phyloP scores from a whole-genome alignment of 2,329 filamentous ascomycete species.

The Ophiostoma australiae region DNA sequence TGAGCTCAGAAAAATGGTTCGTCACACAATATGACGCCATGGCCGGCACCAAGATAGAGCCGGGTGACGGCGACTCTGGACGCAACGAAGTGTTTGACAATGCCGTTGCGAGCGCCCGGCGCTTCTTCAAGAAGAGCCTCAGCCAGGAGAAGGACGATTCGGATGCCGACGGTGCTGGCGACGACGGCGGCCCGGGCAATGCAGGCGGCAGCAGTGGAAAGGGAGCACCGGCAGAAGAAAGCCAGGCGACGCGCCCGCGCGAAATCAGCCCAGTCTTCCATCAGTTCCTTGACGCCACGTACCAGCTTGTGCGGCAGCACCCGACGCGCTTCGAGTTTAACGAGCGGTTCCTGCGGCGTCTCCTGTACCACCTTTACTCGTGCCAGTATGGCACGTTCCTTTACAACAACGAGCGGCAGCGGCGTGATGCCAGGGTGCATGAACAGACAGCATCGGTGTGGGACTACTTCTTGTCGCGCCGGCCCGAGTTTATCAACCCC shows the following conservation, averaged over 20 bases:
- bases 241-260: constrained; percentile 71
- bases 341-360: constrained; percentile 80
- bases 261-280: constrained; percentile 96
- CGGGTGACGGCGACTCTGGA: constrained; percentile 54
- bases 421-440: constrained; percentile 61
- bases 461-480: constrained; percentile 86
- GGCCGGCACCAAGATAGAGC: constrained; percentile 58
- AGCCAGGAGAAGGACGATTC: constrained; percentile 54
- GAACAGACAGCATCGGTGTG: constrained; percentile 82
- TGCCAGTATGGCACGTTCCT: constrained; percentile 97
- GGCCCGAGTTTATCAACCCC: constrained; percentile 74
- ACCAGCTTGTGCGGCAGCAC: constrained; percentile 80
- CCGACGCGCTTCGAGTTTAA: constrained; percentile 93
- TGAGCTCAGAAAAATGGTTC: constrained; percentile 94
- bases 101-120: constrained; percentile 75
- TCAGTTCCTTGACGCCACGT: constrained; percentile 91
- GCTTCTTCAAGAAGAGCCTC: constrained; percentile 82
- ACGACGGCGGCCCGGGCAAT: constrained; percentile 32
- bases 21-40: constrained; percentile 73
- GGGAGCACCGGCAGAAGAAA: constrained; percentile 38
- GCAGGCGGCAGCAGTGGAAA: constrained; percentile 32
- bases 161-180: constrained; percentile 51
- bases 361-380: constrained; percentile 91
- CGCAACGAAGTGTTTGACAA: constrained; percentile 76
- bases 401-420: constrained; percentile 89